Evolutionary conservation across 192 early-diverging fungal species (phyloP), one percentile per base, ranked within the genome.

Genomic region (Podochytrium sp.): DNA sequence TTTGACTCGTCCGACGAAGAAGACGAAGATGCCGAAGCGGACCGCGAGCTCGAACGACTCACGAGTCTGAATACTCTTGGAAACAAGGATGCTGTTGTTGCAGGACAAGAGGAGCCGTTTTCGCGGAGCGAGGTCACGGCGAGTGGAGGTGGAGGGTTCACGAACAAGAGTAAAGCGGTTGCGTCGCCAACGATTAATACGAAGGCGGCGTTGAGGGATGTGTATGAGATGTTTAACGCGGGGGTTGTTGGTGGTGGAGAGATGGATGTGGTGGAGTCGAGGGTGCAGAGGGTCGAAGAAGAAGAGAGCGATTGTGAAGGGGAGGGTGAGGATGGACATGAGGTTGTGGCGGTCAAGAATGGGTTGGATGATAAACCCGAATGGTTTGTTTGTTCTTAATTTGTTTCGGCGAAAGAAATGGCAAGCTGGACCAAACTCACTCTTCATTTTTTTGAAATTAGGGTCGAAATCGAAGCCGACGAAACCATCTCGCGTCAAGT

Each of bases 181-280:
- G 56, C 74, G 1, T 83, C 81, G 1, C 86, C 86, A 3, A 87
- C 86, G 0, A 83, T 87, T 72, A 84, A 85, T 60, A 87, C 86
- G 3, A 85, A 84, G 63, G 80, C 81, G 4, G 86, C 86, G 2
- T 47, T 83, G 64, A 71, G 64, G 1, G 86, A 85, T 62, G 76
- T 87, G 20, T 75, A 76, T 25, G 78, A 82, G 56, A 86, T 87
- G 80, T 87, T 85, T 55, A 83, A 74, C 39, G 57, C 66, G 35
- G 73, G n/a, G 78, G 1, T 51, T 83, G 30, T 50, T 63, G 27
- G 23, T 49, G n/a, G n/a, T 7, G 80, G 72, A 49, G 39, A n/a
- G 59, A 20, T 40, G n/a, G 75, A 27, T 25, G 20, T 29, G 39
- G 33, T 32, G 20, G 34, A 57, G 38, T 29, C 6, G 29, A 55